Conservation (phyloP, 129 eudicot genomes). For the Saposhnikovia divaricata region DNA sequence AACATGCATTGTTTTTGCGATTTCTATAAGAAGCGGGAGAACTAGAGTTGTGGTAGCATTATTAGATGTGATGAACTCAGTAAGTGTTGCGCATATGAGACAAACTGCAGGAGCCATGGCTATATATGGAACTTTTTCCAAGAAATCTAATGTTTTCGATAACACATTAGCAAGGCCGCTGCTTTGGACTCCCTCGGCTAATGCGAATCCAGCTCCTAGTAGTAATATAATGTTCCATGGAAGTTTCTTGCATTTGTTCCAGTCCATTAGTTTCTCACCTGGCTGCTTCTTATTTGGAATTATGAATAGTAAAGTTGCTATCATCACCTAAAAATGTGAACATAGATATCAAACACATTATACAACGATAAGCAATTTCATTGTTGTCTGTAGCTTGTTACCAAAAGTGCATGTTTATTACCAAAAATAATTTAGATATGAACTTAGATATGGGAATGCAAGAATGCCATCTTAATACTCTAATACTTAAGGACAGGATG, state of each 20-base stretch:
- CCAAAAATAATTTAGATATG: not conserved
- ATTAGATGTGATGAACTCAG: conserved; percentile 88
- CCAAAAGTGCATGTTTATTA: not conserved
- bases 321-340: conserved; percentile 45
- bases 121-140: conserved; percentile 50
- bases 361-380: not conserved
- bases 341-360: not conserved
- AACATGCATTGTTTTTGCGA: conserved; percentile 53
- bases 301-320: conserved; percentile 80
- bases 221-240: conserved; percentile 80
- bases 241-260: conserved; percentile 90
- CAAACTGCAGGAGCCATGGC: conserved; percentile 60
- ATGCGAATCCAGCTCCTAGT: conserved; percentile 87
- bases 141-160: conserved; percentile 45
- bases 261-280: conserved; percentile 90
- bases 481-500: not conserved
- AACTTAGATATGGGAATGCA: not conserved
- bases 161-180: conserved; percentile 71
- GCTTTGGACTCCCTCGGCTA: conserved; percentile 75
- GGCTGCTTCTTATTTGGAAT: conserved; percentile 71
- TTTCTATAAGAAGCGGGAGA: conserved; percentile 63
- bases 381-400: not conserved
- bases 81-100: conserved; percentile 46
- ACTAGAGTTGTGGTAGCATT: conserved; percentile 72
- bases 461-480: not conserved